These are phyloP conservation scores for Puccinia polysora DNA, from an alignment of 1,284 basidiomycete genomes.

Conservation along the genomic window DNA sequence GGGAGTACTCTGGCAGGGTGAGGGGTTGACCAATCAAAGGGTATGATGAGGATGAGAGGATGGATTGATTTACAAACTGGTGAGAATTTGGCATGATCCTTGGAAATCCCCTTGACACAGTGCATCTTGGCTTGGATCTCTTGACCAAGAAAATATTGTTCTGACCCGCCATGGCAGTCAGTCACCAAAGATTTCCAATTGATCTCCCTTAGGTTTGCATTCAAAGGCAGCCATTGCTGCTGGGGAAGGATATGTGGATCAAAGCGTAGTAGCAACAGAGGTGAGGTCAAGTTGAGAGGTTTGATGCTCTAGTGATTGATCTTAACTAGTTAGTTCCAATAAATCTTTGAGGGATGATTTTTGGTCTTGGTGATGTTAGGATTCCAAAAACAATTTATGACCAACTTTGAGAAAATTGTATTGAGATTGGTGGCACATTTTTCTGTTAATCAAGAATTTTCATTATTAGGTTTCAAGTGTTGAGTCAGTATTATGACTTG, in stretches of 20 bases:
- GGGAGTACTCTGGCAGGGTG: neutral
- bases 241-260: constrained; percentile 45
- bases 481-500: neutral
- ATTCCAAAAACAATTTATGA: constrained; percentile 67
- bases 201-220: constrained; percentile 82
- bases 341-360: constrained; percentile 65
- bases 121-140: constrained; percentile 79
- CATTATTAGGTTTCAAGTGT: neutral
- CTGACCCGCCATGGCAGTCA: constrained; percentile 68
- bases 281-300: no score
- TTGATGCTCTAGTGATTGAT: constrained; percentile 26
- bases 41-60: neutral
- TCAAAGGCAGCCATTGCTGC: constrained; percentile 73
- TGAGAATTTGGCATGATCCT: constrained; percentile 94
- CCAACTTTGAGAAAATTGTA: constrained; percentile 81
- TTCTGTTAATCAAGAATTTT: constrained; percentile 47
- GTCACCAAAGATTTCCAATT: constrained; percentile 58
- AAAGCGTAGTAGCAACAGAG: neutral
- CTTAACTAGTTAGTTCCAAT: constrained; percentile 62
- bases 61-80: constrained; percentile 75
- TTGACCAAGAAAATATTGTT: constrained; percentile 84
- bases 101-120: constrained; percentile 88
- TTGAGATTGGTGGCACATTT: constrained; percentile 77
- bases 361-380: constrained; percentile 58
- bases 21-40: neutral